Conservation (phyloP, 2,329 filamentous ascomycete genomes). For the Dactylellina haptotyla region DNA sequence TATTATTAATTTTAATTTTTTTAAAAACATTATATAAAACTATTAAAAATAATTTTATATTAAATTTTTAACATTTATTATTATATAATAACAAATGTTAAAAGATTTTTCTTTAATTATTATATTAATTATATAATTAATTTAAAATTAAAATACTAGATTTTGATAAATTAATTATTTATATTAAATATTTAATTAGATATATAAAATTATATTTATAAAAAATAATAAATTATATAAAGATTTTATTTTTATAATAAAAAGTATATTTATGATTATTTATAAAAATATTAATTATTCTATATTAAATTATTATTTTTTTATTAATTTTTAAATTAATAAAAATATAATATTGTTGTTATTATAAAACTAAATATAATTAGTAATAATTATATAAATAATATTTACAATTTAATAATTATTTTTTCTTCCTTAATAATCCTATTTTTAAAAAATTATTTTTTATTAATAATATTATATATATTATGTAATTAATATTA, state of each 20-base stretch:
- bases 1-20: not conserved
- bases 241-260: not conserved
- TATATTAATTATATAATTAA: not conserved
- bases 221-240: not conserved
- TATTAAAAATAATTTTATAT: too few relatives aligned
- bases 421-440: not conserved
- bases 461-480: too few relatives aligned
- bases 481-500: too few relatives aligned
- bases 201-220: not conserved
- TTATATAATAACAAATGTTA: not conserved
- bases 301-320: not conserved
- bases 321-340: not conserved
- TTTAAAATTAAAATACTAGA: not conserved
- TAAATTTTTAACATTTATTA: not conserved
- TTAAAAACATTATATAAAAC: not conserved
- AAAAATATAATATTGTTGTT: not conserved
- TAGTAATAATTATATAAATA: not conserved
- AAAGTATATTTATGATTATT: not conserved
- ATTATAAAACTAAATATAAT: not conserved
- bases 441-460: not conserved
- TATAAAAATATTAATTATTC: not conserved
- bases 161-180: not conserved
- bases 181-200: not conserved
- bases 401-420: not conserved
- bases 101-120: not conserved